These are phyloP conservation scores for Crithidia acanthocephali DNA, from an alignment of 208 protist genomes.

Conservation along the genomic window DNA sequence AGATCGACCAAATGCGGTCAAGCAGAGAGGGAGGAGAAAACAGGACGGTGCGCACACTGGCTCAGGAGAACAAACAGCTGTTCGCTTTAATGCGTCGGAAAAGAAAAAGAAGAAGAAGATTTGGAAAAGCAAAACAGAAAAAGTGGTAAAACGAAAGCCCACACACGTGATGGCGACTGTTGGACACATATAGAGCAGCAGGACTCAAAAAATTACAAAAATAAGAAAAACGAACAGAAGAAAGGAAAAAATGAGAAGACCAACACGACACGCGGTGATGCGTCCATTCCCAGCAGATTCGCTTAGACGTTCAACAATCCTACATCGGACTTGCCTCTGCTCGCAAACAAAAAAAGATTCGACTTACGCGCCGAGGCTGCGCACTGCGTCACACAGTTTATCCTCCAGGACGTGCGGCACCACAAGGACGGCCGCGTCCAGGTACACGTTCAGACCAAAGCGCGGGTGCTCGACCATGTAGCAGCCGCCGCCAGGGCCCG, in stretches of 20 bases:
- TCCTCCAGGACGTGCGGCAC: slow-evolving; percentile 25
- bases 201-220: background rate
- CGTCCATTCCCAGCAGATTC: too few species aligned
- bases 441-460: slow-evolving; percentile 54
- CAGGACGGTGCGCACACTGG: too few species aligned
- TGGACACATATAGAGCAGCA: background rate
- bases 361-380: slow-evolving; percentile 8
- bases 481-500: slow-evolving; percentile 45
- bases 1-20: too few species aligned
- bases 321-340: too few species aligned
- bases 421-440: slow-evolving; percentile 36
- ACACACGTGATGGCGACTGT: background rate
- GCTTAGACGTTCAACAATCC: too few species aligned
- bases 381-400: slow-evolving; percentile 21
- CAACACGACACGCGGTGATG: background rate
- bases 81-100: background rate
- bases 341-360: background rate
- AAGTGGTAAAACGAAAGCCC: background rate
- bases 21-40: too few species aligned
- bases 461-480: slow-evolving; percentile 56
- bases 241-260: background rate
- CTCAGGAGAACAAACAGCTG: too few species aligned
- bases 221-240: background rate
- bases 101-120: background rate
- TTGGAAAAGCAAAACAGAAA: background rate